Percentiles rank a stretch among this genome's conserved stretches.
These are phyloP conservation scores for Forsythia viridissima DNA, from an alignment of 257 asterid species.

Conservation along the genomic window DNA sequence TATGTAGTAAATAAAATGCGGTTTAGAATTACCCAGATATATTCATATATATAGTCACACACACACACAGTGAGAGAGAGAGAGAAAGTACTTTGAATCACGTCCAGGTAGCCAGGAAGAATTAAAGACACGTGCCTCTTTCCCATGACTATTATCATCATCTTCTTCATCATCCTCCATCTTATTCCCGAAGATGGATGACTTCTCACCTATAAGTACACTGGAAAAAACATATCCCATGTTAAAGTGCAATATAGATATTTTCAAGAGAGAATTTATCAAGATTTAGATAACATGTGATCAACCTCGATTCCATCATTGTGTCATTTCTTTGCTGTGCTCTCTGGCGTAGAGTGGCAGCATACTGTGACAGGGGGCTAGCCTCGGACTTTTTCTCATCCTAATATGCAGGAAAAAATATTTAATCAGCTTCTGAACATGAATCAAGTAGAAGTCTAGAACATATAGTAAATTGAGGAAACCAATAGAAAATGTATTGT, in stretches of 20 bases:
- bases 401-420: conserved; percentile 32
- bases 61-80: conserved; percentile 20
- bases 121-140: conserved; percentile 33
- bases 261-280: neutral
- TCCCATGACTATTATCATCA: conserved; percentile 26
- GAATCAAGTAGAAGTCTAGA: neutral
- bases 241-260: neutral
- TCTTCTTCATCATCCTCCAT: conserved; percentile 50
- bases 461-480: neutral
- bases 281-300: neutral
- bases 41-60: neutral
- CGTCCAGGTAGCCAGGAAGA: conserved; percentile 50
- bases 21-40: neutral
- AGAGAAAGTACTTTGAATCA: conserved; percentile 45
- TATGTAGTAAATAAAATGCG: neutral
- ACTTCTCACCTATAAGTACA: conserved; percentile 62
- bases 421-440: conserved; percentile 1
- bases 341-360: conserved; percentile 57
- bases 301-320: conserved; percentile 70
- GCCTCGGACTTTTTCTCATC: conserved; percentile 56
- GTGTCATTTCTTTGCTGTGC: conserved; percentile 72
- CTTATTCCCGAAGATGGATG: conserved; percentile 50
- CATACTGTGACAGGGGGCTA: conserved; percentile 78
- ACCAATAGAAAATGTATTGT: neutral
- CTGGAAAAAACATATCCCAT: conserved; percentile 34